These are phyloP conservation scores for Hibiscus mutabilis DNA, from an alignment of 345 rosid genomes.

Conservation along the genomic window DNA sequence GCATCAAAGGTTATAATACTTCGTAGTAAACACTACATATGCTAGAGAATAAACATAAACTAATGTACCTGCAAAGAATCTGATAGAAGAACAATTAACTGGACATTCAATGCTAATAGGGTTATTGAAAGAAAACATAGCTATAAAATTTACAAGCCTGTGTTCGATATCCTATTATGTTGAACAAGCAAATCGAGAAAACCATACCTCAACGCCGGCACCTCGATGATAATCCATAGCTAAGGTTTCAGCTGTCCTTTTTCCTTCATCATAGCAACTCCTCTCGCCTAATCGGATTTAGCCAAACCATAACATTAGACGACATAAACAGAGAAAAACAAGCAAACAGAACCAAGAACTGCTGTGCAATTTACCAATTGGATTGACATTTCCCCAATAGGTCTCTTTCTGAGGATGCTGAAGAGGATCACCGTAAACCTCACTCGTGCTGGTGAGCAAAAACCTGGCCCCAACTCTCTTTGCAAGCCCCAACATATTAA, in stretches of 20 bases:
- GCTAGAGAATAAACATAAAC: not conserved
- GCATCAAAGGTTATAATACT: not conserved
- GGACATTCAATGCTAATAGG: not conserved
- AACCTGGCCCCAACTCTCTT: conserved; percentile 98
- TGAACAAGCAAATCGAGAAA: not conserved
- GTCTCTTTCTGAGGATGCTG: conserved; percentile 99
- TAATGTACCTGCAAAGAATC: not conserved
- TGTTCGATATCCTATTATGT: too few relatives aligned
- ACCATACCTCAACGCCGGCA: conserved; percentile 79
- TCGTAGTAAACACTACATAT: not conserved
- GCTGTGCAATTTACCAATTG: conserved; percentile 51
- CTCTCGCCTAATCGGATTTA: conserved; percentile 56
- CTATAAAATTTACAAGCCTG: not conserved
- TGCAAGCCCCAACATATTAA: conserved; percentile 96
- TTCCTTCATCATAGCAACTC: conserved; percentile 99
- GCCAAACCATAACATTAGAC: conserved; percentile 5
- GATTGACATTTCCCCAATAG: conserved; percentile 98
- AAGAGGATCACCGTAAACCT: conserved; percentile 98
- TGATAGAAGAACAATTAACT: not conserved
- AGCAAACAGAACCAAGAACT: not conserved
- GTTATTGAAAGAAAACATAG: not conserved
- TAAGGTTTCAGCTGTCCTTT: conserved; percentile 90
- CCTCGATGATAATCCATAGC: conserved; percentile 98
- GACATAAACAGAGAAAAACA: conserved; percentile 9
- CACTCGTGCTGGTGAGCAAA: conserved; percentile 95